A percentile compares a stretch with the other conserved stretches of the same genome.
phyloP scores from a whole-genome alignment of 805 yeast species.

The Priceomyces castillae region DNA sequence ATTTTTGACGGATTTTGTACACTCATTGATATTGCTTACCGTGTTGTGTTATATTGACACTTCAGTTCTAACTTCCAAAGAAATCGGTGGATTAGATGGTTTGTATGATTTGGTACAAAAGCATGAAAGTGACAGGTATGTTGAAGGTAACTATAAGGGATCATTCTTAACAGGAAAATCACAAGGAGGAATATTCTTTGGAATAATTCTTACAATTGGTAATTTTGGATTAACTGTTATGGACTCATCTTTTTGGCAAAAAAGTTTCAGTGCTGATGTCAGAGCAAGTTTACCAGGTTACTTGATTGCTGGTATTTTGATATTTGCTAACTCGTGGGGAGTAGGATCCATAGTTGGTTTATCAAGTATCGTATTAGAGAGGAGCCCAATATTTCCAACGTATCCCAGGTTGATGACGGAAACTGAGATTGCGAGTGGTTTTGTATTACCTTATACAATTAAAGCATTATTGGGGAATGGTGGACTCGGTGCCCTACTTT shows the following conservation, averaged over 20 bases:
- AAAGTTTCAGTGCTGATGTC: constrained; percentile 34
- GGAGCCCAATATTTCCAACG: constrained; percentile 25
- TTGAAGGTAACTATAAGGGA: constrained; percentile 33
- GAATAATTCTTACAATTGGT: constrained; percentile 33
- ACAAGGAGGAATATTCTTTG: constrained; percentile 32
- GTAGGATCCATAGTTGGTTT: constrained; percentile 35
- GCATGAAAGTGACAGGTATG: constrained; percentile 17
- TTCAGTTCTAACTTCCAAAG: constrained; percentile 21
- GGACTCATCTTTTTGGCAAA: constrained; percentile 43
- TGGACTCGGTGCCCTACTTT: constrained; percentile 29
- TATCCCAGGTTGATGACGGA: constrained; percentile 30
- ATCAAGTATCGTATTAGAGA: constrained; percentile 28
- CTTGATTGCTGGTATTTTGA: constrained; percentile 29
- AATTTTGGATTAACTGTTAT: constrained; percentile 37
- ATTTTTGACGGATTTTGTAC: constrained; percentile 45
- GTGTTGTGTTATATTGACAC: constrained; percentile 27
- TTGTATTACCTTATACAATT: constrained; percentile 28
- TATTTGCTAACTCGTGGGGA: constrained; percentile 35
- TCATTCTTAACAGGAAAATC: constrained; percentile 35
- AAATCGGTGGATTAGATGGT: constrained; percentile 26
- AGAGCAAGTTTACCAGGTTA: constrained; percentile 39
- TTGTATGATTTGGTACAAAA: constrained; percentile 20
- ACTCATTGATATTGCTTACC: constrained; percentile 23
- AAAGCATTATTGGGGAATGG: constrained; percentile 31
- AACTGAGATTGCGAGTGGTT: constrained; percentile 27